Evolutionary conservation across 768 basidiomycete species (phyloP).

Genomic region (Rhizopogon sp.): DNA sequence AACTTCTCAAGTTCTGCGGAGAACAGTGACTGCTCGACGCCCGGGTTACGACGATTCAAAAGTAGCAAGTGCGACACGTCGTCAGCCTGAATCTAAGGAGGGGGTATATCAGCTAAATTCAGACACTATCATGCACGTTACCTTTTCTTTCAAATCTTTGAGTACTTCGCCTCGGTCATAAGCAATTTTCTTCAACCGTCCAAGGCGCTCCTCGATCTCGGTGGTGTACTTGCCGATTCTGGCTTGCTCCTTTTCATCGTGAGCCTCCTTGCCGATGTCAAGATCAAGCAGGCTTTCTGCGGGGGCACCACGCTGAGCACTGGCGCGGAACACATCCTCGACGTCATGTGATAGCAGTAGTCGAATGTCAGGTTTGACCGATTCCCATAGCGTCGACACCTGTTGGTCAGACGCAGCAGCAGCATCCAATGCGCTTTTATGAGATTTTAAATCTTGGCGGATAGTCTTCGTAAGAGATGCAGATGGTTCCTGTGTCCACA

Average conservation of each 20-base stretch:
- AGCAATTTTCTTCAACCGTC: constrained; percentile 74
- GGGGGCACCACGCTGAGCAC: constrained; percentile 34
- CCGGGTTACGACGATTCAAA: constrained; percentile 80
- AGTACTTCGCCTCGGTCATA: constrained; percentile 82
- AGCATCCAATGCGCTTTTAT: constrained; percentile 64
- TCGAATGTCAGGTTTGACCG: constrained; percentile 58
- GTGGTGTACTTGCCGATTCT: constrained; percentile 63
- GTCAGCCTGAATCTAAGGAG: constrained; percentile 79
- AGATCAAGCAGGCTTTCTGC: constrained; percentile 62
- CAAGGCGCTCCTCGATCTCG: constrained; percentile 76
- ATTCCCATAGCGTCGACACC: constrained; percentile 67
- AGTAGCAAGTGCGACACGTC: constrained; percentile 95
- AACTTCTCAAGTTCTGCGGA: constrained; percentile 96
- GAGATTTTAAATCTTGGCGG: constrained; percentile 76
- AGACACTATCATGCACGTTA: constrained; percentile 22
- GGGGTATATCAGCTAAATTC: not conserved
- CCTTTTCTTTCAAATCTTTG: constrained; percentile 96
- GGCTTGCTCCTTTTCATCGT: constrained; percentile 61
- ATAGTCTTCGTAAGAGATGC: constrained; percentile 65
- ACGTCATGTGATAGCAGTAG: constrained; percentile 54
- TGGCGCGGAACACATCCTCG: constrained; percentile 60
- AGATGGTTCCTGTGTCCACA: constrained; percentile 84
- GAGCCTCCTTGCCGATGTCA: constrained; percentile 56
- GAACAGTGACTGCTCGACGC: constrained; percentile 84
- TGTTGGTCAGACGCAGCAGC: constrained; percentile 78